Conservation (phyloP, 2,329 filamentous ascomycete genomes). For the Alternaria consortialis region DNA sequence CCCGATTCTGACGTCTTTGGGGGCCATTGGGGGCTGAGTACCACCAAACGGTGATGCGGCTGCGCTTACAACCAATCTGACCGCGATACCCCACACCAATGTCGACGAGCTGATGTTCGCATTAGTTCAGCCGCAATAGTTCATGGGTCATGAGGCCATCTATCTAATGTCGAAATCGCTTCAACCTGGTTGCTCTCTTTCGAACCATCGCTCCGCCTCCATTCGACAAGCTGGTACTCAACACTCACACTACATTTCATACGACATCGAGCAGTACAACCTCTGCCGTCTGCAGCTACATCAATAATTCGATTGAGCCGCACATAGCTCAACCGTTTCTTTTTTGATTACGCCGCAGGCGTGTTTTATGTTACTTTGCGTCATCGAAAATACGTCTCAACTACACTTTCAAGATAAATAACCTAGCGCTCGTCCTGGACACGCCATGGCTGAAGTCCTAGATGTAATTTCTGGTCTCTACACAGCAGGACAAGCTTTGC, state of each 20-base stretch:
- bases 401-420: not conserved
- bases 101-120: constrained; percentile 25
- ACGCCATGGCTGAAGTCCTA: constrained; percentile 33
- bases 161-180: constrained; percentile 2
- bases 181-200: constrained; percentile 6
- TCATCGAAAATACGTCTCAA: not conserved
- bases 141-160: constrained; percentile 22
- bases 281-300: not conserved
- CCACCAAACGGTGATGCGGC: constrained; percentile 21
- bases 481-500: constrained; percentile 27
- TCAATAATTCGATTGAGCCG: not conserved
- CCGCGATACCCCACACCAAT: constrained; percentile 17
- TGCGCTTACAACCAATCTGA: constrained; percentile 25
- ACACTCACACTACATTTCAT: not conserved
- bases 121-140: constrained; percentile 20
- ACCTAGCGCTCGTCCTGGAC: not conserved
- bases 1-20: constrained; percentile 20
- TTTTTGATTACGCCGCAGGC: not conserved
- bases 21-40: constrained; percentile 28
- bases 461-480: constrained; percentile 26
- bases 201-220: not conserved
- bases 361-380: not conserved
- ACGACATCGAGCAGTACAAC: not conserved
- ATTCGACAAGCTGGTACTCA: not conserved
- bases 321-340: not conserved